phyloP scores from a whole-genome alignment of 2,329 filamentous ascomycete genomes.

The Ceratocystis harringtonii region DNA sequence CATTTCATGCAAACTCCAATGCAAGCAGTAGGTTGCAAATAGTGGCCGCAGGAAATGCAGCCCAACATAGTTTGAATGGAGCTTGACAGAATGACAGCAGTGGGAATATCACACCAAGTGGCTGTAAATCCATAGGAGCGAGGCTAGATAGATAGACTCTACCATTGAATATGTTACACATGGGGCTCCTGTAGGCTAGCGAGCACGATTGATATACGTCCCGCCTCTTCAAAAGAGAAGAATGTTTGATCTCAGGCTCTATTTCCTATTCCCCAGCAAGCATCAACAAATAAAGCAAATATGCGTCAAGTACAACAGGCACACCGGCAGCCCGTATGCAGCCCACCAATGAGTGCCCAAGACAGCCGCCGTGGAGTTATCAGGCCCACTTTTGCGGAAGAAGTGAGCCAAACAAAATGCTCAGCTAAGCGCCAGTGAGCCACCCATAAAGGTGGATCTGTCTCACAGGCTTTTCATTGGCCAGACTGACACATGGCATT shows the following conservation, averaged over 20 bases:
- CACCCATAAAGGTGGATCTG: neutral
- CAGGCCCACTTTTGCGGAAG: slow-evolving; percentile 3
- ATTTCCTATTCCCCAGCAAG: neutral
- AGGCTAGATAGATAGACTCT: neutral
- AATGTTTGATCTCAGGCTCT: neutral
- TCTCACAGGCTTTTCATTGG: slow-evolving; percentile 10
- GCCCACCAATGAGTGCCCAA: neutral
- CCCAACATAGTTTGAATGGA: neutral
- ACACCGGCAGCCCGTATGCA: neutral
- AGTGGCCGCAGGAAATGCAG: neutral
- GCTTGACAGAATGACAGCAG: neutral
- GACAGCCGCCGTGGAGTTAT: neutral
- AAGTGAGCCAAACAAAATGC: slow-evolving; percentile 15
- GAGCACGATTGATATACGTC: neutral
- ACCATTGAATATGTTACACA: neutral
- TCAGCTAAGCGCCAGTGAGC: slow-evolving; percentile 17
- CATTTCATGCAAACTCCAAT: neutral
- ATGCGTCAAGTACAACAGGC: neutral
- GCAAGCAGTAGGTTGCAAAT: neutral
- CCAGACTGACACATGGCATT: neutral
- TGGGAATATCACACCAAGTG: neutral
- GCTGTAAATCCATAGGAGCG: neutral
- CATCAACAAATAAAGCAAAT: neutral
- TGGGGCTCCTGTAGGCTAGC: neutral
- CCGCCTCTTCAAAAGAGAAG: neutral